A percentile compares a stretch with the other conserved stretches of the same genome.
These are phyloP conservation scores for Nosema muscidifuracis DNA, from an alignment of 371 early-diverging fungal genomes.

Conservation along the genomic window DNA sequence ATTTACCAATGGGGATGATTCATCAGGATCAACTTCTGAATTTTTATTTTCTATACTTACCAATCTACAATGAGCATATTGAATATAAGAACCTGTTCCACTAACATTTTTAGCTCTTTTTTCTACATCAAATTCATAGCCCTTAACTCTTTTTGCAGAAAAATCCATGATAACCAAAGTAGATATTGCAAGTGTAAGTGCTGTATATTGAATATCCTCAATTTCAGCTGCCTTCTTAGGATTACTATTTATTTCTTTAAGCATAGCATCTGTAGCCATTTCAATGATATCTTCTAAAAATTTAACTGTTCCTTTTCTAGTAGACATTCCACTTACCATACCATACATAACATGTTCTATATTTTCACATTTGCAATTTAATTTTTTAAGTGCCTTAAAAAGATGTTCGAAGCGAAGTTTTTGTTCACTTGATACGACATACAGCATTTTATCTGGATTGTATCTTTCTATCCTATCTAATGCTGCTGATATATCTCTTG, in stretches of 20 bases:
- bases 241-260: slow-evolving; percentile 80
- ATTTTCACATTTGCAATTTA: slow-evolving; percentile 68
- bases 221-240: slow-evolving; percentile 74
- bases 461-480: slow-evolving; percentile 78
- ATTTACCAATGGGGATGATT: slow-evolving; percentile 66
- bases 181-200: slow-evolving; percentile 70
- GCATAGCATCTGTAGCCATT: slow-evolving; percentile 78
- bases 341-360: slow-evolving; percentile 90
- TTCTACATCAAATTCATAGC: slow-evolving; percentile 87
- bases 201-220: slow-evolving; percentile 71
- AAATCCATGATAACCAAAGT: slow-evolving; percentile 91
- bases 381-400: slow-evolving; percentile 76
- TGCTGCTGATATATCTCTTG: slow-evolving; percentile 94
- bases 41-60: slow-evolving; percentile 67
- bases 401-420: slow-evolving; percentile 87
- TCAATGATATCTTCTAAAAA: slow-evolving; percentile 93
- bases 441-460: slow-evolving; percentile 83
- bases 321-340: slow-evolving; percentile 84
- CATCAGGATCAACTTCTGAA: slow-evolving; percentile 51
- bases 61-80: slow-evolving; percentile 68
- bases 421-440: slow-evolving; percentile 88
- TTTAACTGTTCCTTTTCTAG: slow-evolving; percentile 89
- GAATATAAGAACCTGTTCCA: slow-evolving; percentile 95
- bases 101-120: slow-evolving; percentile 78
- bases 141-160: slow-evolving; percentile 81